These are phyloP conservation scores for Pyrenophora tritici-repentis DNA, from an alignment of 2,329 filamentous ascomycete genomes.

Conservation along the genomic window DNA sequence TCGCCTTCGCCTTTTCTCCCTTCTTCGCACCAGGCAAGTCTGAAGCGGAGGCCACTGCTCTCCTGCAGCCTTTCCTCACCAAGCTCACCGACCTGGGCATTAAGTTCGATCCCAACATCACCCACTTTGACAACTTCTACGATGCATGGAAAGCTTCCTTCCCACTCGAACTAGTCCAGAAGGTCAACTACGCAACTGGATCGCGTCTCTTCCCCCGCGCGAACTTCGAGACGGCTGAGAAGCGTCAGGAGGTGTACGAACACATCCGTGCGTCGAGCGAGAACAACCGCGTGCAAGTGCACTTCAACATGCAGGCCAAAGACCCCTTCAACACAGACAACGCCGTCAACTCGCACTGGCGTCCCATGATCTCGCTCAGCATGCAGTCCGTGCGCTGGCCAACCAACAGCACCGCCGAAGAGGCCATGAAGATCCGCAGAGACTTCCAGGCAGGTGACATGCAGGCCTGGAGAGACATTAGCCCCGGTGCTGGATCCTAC, in stretches of 20 bases:
- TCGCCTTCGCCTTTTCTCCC: conserved; percentile 41
- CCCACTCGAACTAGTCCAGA: conserved; percentile 42
- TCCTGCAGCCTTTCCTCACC: conserved; percentile 41
- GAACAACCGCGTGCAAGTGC: conserved; percentile 41
- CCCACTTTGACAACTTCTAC: conserved; percentile 40
- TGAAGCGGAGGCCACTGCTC: conserved; percentile 33
- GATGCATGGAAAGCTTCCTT: conserved; percentile 42
- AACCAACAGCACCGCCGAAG: conserved; percentile 32
- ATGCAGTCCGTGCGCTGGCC: conserved; percentile 43
- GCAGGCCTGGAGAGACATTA: conserved; percentile 42
- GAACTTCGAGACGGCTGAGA: conserved; percentile 41
- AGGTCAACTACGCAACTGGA: conserved; percentile 40
- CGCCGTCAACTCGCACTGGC: conserved; percentile 40
- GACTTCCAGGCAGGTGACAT: conserved; percentile 36
- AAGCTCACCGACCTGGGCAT: conserved; percentile 36
- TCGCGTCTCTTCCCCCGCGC: conserved; percentile 42
- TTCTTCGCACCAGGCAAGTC: conserved; percentile 45
- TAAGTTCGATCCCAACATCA: conserved; percentile 42
- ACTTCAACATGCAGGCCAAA: conserved; percentile 44
- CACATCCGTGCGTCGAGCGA: conserved; percentile 40
- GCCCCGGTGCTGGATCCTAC: conserved; percentile 36
- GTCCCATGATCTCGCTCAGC: conserved; percentile 30
- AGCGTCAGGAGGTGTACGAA: conserved; percentile 37
- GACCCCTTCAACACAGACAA: conserved; percentile 38
- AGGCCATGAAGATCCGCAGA: conserved; percentile 32